Evolutionary conservation across 495 filamentous ascomycete genomes (phyloP), one percentile per base, ranked within the genome.

Genomic region (Parathielavia hyrcaniae): DNA sequence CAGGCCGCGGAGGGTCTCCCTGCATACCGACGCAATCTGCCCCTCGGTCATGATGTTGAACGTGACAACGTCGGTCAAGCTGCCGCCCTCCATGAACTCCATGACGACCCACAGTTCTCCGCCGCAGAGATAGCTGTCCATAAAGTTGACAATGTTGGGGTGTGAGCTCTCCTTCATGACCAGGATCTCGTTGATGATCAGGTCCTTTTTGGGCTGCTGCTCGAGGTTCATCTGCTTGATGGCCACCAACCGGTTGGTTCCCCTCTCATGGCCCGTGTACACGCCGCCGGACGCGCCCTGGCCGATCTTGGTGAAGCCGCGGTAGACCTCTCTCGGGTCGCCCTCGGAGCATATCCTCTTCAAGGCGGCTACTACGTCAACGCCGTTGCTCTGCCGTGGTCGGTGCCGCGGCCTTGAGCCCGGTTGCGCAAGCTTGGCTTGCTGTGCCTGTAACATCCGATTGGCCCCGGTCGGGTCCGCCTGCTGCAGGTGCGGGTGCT

Each of bases 191-290:
- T 98, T 97, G 73, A 98, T 96, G 62, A 98, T 98, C 9, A 97
- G 77, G 66, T 98, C 93, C 71, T 98, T 98, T 81, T 97, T 98
- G 7, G 93, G 93, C 62, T 98, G 93, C 69, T 97, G 85, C 69
- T 97, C 93, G 50, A 98, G 76, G 61, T 98, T 97, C 93, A 98
- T 98, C 78, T 98, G 93, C 72, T 98, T 98, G 75, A 98, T 97
- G 22, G 93, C 93, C 53, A 98, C 95, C 62, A 91, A 88, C 53
- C 84, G 83, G 66, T 93, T 93, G 22, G 83, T 86, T 22, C 82
- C 86, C 62, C 80, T 80, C 70, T 96, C 88, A 69, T 92, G 91
- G 1, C 93, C 93, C 12, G 91, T 96, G 65, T 83, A 98, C 2
- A 98, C 93, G 57, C 93, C 93, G 57, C 93, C 93, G 14, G 93